Base-by-base conservation (phyloP, 2,329 filamentous ascomycete genomes). In the Phialocephala sp. region DNA sequence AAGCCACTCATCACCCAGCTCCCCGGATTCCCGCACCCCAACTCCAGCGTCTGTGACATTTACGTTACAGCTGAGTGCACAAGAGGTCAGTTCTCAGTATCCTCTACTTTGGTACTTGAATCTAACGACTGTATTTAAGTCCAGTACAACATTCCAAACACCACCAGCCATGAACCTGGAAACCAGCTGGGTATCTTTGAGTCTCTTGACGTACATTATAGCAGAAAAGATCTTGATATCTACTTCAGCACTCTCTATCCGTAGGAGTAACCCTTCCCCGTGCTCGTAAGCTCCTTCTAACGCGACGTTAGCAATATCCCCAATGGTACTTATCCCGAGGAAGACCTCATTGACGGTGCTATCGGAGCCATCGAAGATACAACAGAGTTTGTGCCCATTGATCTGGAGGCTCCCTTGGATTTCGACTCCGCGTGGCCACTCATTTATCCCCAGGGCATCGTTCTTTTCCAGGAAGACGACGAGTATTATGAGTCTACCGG, bases 141-240 rank as follows among this genome's bases (percentile, higher is more conserved):
- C n/a, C 70, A 82, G 71, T 83, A 83, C 70, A 79, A 80, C 68
- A 78, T 83, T 62, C 77, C 79, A 4, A 64, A 77, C 12, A 77
- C 75, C 15, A 77, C 74, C 8, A 75, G 74, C 14, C 70, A 74
- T 36, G 69, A 69, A 3, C 45, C 72, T 8, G 79, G 80, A 11
- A 83, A 83, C 63, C 75, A 82, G 65, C 72, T 83, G 9, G 81
- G 81, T 15, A 82, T 84, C 27, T 81, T 81, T 52, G 80, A 83
- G 68, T 75, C 77, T 55, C 66, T 79, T 45, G 77, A 77, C n/a
- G 81, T 82, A 65, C 77, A 79, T 35, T 84, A 83, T 57, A 76
- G 76, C 6, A 79, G 82, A 68, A 76, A 78, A 41, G 80, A 82
- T 69, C 73, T 83, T 37, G 68, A 83, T 65, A 67, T 78, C 12